A percentile compares a stretch with the other conserved stretches of the same genome.
These are phyloP conservation scores for Basidiobolus meristosporus DNA, from an alignment of 371 early-diverging fungal genomes.

Conservation along the genomic window DNA sequence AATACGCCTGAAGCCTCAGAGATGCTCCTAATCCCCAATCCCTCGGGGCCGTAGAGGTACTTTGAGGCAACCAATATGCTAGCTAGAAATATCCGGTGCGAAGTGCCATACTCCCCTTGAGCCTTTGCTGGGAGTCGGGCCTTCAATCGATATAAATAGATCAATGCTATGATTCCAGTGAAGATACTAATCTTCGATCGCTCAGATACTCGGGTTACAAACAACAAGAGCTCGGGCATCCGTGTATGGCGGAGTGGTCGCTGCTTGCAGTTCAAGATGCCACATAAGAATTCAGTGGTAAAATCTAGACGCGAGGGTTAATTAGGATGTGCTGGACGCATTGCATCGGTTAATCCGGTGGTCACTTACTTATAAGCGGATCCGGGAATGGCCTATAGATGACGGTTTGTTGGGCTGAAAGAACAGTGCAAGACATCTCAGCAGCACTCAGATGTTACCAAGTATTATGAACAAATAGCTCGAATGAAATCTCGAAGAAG, in stretches of 20 bases:
- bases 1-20: slow-evolving; percentile 39
- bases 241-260: slow-evolving; percentile 1
- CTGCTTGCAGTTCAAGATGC: slow-evolving; percentile 2
- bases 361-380: too few species aligned
- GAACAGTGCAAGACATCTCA: too few species aligned
- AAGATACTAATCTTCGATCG: slow-evolving; percentile 1
- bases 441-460: too few species aligned
- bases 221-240: slow-evolving; percentile 3
- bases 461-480: too few species aligned
- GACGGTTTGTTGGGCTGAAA: too few species aligned
- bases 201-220: slow-evolving; percentile 1
- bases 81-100: slow-evolving; percentile 48
- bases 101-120: slow-evolving; percentile 46
- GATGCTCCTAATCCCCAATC: slow-evolving; percentile 30
- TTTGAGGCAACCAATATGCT: slow-evolving; percentile 47
- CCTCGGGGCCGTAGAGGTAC: slow-evolving; percentile 29
- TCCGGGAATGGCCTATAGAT: too few species aligned
- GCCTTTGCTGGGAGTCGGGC: slow-evolving; percentile 33
- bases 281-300: slow-evolving; percentile 4
- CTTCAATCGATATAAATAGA: slow-evolving; percentile 49
- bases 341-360: too few species aligned
- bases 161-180: slow-evolving; percentile 11
- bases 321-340: too few species aligned
- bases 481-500: too few species aligned
- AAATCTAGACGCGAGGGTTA: too few species aligned